Conservation (phyloP, 1,284 basidiomycete species). For the Malassezia psittaci region DNA sequence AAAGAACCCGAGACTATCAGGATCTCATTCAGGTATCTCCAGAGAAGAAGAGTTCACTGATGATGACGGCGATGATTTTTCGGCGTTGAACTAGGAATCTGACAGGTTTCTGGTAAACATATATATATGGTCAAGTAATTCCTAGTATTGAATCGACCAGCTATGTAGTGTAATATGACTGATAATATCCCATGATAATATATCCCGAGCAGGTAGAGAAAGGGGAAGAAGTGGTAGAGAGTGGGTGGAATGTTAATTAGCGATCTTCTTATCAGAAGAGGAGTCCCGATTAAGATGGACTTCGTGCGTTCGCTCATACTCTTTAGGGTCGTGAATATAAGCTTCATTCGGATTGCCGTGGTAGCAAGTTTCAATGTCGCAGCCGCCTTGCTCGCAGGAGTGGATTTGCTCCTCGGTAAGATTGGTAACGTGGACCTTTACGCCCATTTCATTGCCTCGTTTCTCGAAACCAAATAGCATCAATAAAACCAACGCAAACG, state of each 20-base stretch:
- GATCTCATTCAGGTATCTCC: constrained; percentile 49
- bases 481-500: constrained; percentile 42
- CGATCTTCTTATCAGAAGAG: background rate
- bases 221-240: no score
- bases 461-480: constrained; percentile 33
- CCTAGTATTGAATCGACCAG: no score
- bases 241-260: no score
- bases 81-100: no score
- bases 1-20: constrained; percentile 55
- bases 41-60: constrained; percentile 54
- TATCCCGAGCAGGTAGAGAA: no score
- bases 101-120: no score
- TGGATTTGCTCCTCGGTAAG: constrained; percentile 51
- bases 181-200: no score
- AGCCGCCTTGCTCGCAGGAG: background rate
- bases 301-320: background rate
- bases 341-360: background rate
- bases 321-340: background rate
- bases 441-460: constrained; percentile 71
- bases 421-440: constrained; percentile 66
- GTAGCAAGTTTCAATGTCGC: background rate
- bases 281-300: background rate
- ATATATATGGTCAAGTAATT: no score
- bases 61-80: constrained; percentile 47
- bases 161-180: no score